Conservation (phyloP, 163 green algal genomes). For the Coccomyxa subellipsoidea region DNA sequence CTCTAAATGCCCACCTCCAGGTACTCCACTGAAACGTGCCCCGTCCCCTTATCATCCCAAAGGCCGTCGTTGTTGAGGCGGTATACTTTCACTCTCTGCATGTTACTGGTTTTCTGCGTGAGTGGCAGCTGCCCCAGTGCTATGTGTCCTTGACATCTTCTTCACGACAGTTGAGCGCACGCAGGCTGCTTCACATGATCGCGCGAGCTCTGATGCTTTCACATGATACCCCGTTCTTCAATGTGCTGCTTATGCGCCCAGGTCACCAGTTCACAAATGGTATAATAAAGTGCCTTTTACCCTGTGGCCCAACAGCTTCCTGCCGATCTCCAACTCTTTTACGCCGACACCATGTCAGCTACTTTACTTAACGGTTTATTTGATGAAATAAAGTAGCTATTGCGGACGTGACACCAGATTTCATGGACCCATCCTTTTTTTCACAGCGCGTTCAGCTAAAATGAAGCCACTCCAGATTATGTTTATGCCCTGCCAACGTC, state of each 20-base stretch:
- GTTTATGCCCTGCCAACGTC: no score
- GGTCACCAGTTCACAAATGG: not conserved
- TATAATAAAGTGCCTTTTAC: not conserved
- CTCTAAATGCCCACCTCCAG: constrained; percentile 66
- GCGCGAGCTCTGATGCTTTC: not conserved
- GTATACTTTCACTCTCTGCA: constrained; percentile 93
- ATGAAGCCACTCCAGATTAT: no score
- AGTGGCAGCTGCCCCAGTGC: not conserved
- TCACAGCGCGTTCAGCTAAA: not conserved
- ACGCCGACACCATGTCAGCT: not conserved
- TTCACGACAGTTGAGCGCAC: not conserved
- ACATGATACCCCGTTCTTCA: not conserved
- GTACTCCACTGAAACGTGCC: constrained; percentile 83
- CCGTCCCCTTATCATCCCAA: constrained; percentile 96
- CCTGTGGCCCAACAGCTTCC: not conserved
- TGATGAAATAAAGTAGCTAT: not conserved
- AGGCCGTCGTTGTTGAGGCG: constrained; percentile 77
- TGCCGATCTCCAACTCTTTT: not conserved
- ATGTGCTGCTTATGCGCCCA: not conserved
- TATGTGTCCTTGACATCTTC: not conserved
- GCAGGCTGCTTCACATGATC: not conserved
- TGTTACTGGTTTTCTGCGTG: not conserved
- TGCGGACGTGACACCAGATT: no score
- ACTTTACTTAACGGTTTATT: not conserved
- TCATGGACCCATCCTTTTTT: no score